Evolutionary conservation across 495 filamentous ascomycete genomes (phyloP).

Genomic region (Penicillium coprophilum): DNA sequence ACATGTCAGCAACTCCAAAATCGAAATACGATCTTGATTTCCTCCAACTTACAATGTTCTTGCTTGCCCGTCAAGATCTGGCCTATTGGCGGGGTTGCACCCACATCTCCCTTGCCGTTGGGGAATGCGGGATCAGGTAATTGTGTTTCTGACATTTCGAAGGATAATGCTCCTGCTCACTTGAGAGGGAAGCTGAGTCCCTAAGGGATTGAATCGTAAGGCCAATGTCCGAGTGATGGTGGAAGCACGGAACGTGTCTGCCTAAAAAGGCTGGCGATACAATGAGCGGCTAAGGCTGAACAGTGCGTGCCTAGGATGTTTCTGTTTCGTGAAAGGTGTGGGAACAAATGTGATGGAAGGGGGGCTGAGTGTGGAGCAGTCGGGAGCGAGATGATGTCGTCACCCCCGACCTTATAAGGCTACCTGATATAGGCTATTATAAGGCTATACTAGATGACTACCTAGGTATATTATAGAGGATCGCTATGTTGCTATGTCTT

Average conservation of each 20-base stretch:
- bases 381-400: constrained; percentile 24
- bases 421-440: not conserved
- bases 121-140: constrained; percentile 12
- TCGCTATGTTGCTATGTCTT: no score
- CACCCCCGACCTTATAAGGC: constrained; percentile 9
- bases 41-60: constrained; percentile 76
- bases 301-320: not conserved
- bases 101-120: constrained; percentile 11
- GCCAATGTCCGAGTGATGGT: not conserved
- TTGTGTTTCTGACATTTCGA: constrained; percentile 8
- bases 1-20: not conserved
- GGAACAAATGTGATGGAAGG: not conserved
- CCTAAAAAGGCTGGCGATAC: constrained; percentile 18
- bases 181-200: constrained; percentile 3
- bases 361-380: constrained; percentile 13
- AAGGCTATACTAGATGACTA: no score
- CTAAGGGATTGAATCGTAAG: not conserved
- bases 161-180: not conserved
- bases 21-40: not conserved
- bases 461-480: no score
- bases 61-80: constrained; percentile 87
- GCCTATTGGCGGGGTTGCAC: constrained; percentile 37
- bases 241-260: constrained; percentile 11
- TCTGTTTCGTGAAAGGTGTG: not conserved
- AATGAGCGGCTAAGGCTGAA: constrained; percentile 12